Base-by-base conservation (phyloP, 164 flowering plant species). In the Liquidambar formosana region DNA sequence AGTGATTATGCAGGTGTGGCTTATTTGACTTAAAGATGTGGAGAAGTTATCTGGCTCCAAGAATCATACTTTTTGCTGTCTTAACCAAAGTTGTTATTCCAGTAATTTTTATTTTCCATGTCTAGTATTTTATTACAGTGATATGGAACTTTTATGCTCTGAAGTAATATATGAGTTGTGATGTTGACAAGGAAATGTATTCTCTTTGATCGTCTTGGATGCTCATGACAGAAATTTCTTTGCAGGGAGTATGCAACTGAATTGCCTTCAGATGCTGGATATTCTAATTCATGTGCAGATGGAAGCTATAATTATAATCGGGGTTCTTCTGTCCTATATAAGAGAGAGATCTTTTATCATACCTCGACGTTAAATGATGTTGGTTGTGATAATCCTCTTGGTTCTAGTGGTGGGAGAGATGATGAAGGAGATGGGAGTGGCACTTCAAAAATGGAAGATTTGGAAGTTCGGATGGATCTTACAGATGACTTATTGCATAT, bases 401-500 rank as follows among this genome's bases (percentile, higher is more conserved):
- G 77, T 21, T 71, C 80, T 66, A 63, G 46, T 53, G 66, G 61
- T 67, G 77, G 60, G 45, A 73, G 67, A 51, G 83, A 79, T 43
- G 79, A 67, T 33, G 78, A 71, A 43, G 83, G 68, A 54, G 72
- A 74, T 65, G 78, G 73, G 38, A 57, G 26, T 70, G 80, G 60
- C 65, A 8, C 66, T 72, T 63, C 77, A 8, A 75, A 66, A 41
- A 11, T 66, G 26, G 99, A 91, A 64, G 90, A 81, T 47, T 73
- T 70, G 3, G 90, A 83, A 73, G 81, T 88, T 63, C 81, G 82
- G 63, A 90, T 93, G 94, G 98, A 96, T 81, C 92, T 96, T 61
- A 91, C 96, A 1, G 99, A 93, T 79, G 99, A 96, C 78, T 71
- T 96, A 25, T 73, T 96, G 79, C 99, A 96, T 80, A 91, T 90